Base-by-base conservation (phyloP, 768 basidiomycete genomes). In the Macrolepiota dolichaula region DNA sequence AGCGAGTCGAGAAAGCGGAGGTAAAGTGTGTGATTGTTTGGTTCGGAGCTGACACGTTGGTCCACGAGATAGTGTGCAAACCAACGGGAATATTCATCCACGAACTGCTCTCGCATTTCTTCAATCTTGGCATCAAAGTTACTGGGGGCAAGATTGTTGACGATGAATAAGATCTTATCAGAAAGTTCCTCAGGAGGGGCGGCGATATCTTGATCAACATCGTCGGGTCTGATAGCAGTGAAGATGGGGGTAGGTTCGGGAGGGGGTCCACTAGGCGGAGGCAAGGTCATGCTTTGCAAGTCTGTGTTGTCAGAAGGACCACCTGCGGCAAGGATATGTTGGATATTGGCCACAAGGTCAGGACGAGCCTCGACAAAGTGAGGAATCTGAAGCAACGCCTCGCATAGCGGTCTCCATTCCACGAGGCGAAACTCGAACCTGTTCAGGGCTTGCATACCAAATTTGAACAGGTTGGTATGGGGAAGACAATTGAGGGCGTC, bases 11-110 rank as follows among this genome's bases (percentile, higher is more conserved):
- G 79, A 71, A 99, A 94, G 59, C 94, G 91, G 62, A 97, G 86
- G 74, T 99, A 99, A 36, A 98, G 84, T 51, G 87, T 84, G 66
- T 98, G 97, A 69, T 98, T 97, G 80, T 99, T 99, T 55, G 94
- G 94, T 74, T 99, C 97, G 59, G 91, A 90, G 74, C 90, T 91
- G 72, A 98, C 87, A 38, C 97, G 91, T 69, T 98, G 93, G 68
- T 96, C 94, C 37, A 99, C 95, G 51, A 99, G 83, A 73, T 98
- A 99, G 71, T 97, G 91, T 49, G 97, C 96, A 68, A 99, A 97
- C 97, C 97, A 99, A 50, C 91, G 83, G 7, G 93, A 86, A 70
- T 94, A 87, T 42, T 84, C 79, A 66, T 95, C 90, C 50, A 90
- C 83, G 74, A 96, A 96, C 59, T 91, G 80, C 35, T 85, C 86